Conservation (phyloP, 129 eudicot species). For the Scalesia atractyloides region DNA sequence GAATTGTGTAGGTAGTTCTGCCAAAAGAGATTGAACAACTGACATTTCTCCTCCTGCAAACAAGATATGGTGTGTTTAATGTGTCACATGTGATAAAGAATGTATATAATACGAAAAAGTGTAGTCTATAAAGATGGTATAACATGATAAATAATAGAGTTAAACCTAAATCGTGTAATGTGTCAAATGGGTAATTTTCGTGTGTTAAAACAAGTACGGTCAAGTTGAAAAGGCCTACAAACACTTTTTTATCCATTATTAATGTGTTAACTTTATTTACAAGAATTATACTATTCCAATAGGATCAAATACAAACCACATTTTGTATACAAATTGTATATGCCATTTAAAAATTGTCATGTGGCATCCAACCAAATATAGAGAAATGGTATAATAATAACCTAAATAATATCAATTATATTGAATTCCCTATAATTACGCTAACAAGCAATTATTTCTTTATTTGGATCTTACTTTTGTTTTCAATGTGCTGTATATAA, state of each 20-base stretch:
- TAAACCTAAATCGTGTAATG: neutral
- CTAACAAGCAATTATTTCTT: too few species aligned
- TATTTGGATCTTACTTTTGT: too few species aligned
- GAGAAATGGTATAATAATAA: too few species aligned
- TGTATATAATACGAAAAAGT: too few species aligned
- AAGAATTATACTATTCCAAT: neutral
- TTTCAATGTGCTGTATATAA: too few species aligned
- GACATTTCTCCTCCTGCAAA: constrained; percentile 76
- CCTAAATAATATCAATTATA: too few species aligned
- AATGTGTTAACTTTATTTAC: neutral
- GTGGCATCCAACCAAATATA: too few species aligned
- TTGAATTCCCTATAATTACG: too few species aligned
- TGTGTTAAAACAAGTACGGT: neutral
- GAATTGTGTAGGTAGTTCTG: constrained; percentile 88
- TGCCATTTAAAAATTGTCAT: too few species aligned
- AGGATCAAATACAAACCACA: too few species aligned
- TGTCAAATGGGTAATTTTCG: neutral
- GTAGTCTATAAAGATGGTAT: neutral
- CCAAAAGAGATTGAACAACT: constrained; percentile 83
- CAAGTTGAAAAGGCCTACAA: neutral
- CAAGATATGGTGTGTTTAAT: neutral
- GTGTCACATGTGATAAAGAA: too few species aligned
- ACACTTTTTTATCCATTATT: neutral
- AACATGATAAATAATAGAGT: neutral
- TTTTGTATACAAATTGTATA: too few species aligned